phyloP scores from a whole-genome alignment of 2,329 filamentous ascomycete species.

The Paradendryphiella salina region DNA sequence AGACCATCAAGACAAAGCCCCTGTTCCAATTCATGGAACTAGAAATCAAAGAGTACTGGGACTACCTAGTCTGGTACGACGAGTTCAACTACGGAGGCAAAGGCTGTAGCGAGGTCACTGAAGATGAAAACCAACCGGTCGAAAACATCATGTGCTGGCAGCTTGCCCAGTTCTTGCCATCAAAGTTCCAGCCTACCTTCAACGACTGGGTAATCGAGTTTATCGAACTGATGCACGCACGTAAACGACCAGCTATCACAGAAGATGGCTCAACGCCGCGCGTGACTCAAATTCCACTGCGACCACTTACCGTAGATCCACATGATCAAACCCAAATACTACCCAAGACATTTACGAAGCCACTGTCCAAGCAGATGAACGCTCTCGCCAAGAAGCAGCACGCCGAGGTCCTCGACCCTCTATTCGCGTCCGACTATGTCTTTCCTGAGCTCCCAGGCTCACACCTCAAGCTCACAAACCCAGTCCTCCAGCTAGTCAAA shows the following conservation, averaged over 20 bases:
- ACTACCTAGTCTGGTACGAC: conserved; percentile 98
- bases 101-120: conserved; percentile 79
- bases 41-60: conserved; percentile 98
- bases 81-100: conserved; percentile 98
- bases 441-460: conserved; percentile 81
- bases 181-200: conserved; percentile 79
- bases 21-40: conserved; percentile 97
- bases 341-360: conserved; percentile 82
- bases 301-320: conserved; percentile 57
- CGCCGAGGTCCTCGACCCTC: conserved; percentile 84
- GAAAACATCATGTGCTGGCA: conserved; percentile 99
- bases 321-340: conserved; percentile 69
- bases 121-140: conserved; percentile 74
- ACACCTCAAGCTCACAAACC: conserved; percentile 65
- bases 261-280: conserved; percentile 55
- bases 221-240: conserved; percentile 86
- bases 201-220: conserved; percentile 94
- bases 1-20: conserved; percentile 93
- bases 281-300: conserved; percentile 63
- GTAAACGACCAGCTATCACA: conserved; percentile 67
- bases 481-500: conserved; percentile 89
- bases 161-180: conserved; percentile 83
- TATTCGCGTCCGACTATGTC: conserved; percentile 81
- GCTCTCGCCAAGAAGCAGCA: conserved; percentile 82
- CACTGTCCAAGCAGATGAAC: conserved; percentile 84